Evolutionary conservation across 2,329 filamentous ascomycete species (phyloP).

Genomic region (Pleoardoris graminearum): DNA sequence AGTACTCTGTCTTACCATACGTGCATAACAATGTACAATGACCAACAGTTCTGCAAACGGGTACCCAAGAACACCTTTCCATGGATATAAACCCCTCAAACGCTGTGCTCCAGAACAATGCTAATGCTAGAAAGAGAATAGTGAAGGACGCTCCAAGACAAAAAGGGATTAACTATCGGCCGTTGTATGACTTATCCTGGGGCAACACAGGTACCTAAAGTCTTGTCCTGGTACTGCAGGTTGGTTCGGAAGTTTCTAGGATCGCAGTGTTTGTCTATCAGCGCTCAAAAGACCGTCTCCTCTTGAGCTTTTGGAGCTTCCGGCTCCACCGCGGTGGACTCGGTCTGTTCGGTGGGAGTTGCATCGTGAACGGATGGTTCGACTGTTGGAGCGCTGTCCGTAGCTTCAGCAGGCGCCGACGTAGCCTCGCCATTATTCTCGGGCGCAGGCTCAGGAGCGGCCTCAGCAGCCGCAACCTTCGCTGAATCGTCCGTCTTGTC

Average conservation of each 20-base stretch:
- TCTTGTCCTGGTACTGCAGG: neutral
- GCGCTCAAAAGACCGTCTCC: neutral
- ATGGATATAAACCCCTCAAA: constrained; percentile 35
- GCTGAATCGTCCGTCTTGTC: constrained; percentile 13
- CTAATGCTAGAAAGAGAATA: constrained; percentile 27
- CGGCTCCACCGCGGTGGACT: neutral
- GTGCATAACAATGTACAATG: neutral
- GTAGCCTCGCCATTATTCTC: neutral
- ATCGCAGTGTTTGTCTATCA: too few species aligned
- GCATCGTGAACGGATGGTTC: neutral
- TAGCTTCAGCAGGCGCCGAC: neutral
- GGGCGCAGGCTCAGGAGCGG: neutral
- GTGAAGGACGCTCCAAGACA: constrained; percentile 5
- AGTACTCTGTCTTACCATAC: neutral
- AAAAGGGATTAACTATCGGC: neutral
- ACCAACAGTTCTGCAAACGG: neutral
- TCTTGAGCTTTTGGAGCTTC: constrained; percentile 6
- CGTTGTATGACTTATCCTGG: too few species aligned
- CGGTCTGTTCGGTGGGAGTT: constrained; percentile 3
- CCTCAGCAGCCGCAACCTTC: neutral
- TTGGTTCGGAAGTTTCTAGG: neutral
- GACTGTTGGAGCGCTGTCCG: neutral
- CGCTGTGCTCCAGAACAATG: constrained; percentile 43
- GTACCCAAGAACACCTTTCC: constrained; percentile 30
- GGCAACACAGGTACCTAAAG: too few species aligned